Base-by-base conservation (phyloP, 352 stramenopile genomes). In the Phytophthora cactorum region DNA sequence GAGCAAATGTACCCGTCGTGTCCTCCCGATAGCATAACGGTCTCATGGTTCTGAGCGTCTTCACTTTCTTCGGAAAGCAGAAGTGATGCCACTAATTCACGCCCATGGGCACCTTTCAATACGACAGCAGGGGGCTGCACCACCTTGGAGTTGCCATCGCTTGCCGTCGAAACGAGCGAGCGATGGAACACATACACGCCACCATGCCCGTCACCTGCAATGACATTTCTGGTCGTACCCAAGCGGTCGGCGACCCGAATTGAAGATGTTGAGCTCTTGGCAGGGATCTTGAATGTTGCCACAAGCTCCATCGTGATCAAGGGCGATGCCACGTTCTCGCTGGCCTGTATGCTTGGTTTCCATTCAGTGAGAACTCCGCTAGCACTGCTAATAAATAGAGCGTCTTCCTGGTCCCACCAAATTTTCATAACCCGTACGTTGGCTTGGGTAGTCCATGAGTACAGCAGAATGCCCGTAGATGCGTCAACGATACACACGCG, bases 1-100 rank as follows among this genome's bases (percentile, higher is more conserved):
- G 75, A 82, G 63, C 81, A 92, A 62, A 96, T 90, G 63, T 90
- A 92, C 7, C 89, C 89, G 45, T 96, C 89, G 62, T 96, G 86
- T 17, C 89, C 88, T 28, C 86, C 83, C 9, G 86, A 92, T 52
- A 90, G 68, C 56, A 93, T 43, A 25, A 84, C 31, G 5, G 47
- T 22, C 25, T 61, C 15, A 7, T 57, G 56, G 15, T 34, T 59
- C 50, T 55, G 14, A 45, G 36, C 12, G 51, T 59, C 29, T 7
- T 47, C 25, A 17, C 41, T 32, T 27, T 63, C 27, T 46, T 78
- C 46, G 51, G 68, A 66, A 22, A 82, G 64, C 34, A 91, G 22
- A 28, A 95, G 50, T 22, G 81, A 82, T 29, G 89, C 72, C 45
- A 96, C 83, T 53, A 91, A 73, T 43, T 92, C 82, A 47, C 87